A percentile compares a stretch with the other conserved stretches of the same genome.
phyloP scores from a whole-genome alignment of 495 filamentous ascomycete genomes.

The Antarctomyces pellizariae region DNA sequence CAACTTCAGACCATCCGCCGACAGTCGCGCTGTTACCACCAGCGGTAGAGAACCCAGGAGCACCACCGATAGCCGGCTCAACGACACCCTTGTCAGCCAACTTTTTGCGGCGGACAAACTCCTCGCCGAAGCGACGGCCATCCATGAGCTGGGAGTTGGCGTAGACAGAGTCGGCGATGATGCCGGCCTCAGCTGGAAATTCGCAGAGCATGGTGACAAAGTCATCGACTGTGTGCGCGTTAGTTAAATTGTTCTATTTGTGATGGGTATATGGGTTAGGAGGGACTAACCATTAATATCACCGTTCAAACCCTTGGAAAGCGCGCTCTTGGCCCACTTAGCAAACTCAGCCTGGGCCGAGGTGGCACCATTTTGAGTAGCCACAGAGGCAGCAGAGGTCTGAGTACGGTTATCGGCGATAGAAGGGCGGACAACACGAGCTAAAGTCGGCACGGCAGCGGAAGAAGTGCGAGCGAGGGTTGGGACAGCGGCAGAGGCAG shows the following conservation, averaged over 20 bases:
- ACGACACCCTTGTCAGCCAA: constrained; percentile 75
- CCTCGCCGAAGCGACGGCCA: constrained; percentile 76
- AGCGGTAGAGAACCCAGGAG: constrained; percentile 21
- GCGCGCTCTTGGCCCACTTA: constrained; percentile 65
- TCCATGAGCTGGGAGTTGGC: constrained; percentile 66
- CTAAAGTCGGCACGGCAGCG: constrained; percentile 14
- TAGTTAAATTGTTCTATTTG: constrained; percentile 6
- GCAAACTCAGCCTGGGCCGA: constrained; percentile 62
- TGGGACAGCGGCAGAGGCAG: constrained; percentile 19
- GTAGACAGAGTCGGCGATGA: constrained; percentile 81
- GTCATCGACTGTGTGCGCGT: constrained; percentile 40
- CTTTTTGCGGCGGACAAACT: constrained; percentile 81
- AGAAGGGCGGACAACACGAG: constrained; percentile 12
- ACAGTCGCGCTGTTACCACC: constrained; percentile 22
- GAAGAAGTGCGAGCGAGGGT: constrained; percentile 30
- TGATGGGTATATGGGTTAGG: neutral
- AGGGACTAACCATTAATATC: constrained; percentile 30
- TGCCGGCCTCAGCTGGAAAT: constrained; percentile 49
- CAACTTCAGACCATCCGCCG: constrained; percentile 91
- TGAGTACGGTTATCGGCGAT: constrained; percentile 7
- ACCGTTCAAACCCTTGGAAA: constrained; percentile 34
- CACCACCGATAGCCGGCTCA: constrained; percentile 27
- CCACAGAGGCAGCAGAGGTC: constrained; percentile 12
- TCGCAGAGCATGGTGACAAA: constrained; percentile 52
- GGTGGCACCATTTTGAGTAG: constrained; percentile 28